Base-by-base conservation (phyloP, 225 moss, liverwort and hornwort genomes). In the Pseudoscleropodium purum region DNA sequence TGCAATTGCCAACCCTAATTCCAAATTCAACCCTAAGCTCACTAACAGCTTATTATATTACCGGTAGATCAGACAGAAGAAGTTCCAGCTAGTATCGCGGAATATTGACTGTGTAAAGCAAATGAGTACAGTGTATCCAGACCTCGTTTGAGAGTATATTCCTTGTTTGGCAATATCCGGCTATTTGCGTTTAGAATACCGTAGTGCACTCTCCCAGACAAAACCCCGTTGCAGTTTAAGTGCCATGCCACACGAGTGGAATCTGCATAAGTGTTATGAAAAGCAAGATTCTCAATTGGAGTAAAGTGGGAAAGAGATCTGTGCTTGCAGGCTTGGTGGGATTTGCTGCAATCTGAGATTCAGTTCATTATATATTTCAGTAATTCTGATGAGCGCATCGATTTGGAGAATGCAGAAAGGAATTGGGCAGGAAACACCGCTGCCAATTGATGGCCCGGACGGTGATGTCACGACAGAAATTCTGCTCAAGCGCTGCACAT, bases 241-340 rank as follows among this genome's bases (percentile, higher is more conserved):
- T 82, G 82, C 23, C 33, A 7, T 36, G 26, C 65, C 66, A 36
- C 65, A 43, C 83, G 18, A 66, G 66, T 36, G 26, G 66, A 34
- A 65, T 26, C 60, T 85, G 7, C 25, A 17, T 1, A 43, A 33
- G 43, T 73, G 43, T 43, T 13, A 24, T 73, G 34, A 45, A 25
- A 34, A 85, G 26, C 33, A 34, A 59, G 45, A 70, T 60, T 43
- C 59, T 25, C 43, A 34, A 8, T 8, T 59, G 51, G 39, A 94
- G 91, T 12, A 93, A 96, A 72, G 84, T 75, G 23, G 91, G 31
- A 52, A 75, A 90, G 31, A 94, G 90, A 41, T 91, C 95, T n/a
- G 91, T 92, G 77, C 95, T 93, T 23, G 95, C 94, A 57, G 90
- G 92, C 88, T 94, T 96, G 29, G 92, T 91, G 60, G 94, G 95